Base-by-base conservation (phyloP, 2,329 filamentous ascomycete genomes). In the Sarocladium brachiariae region DNA sequence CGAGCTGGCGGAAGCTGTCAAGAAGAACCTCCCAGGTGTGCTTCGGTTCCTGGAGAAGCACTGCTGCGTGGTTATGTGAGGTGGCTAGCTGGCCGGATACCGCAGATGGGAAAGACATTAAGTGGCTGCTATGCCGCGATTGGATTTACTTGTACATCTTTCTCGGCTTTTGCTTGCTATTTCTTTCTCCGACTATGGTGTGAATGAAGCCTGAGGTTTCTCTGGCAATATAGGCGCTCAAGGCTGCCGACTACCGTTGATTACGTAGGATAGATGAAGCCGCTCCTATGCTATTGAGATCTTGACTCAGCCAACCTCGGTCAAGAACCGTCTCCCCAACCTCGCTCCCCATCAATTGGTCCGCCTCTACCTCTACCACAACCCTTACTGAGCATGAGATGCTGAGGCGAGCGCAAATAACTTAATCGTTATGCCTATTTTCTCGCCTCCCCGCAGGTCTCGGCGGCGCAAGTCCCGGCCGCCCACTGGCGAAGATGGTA, bases 61-160 rank as follows among this genome's bases (percentile, higher is more conserved):
- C 52, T 91, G 86, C 68, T 91, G 87, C 71, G 71, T 80, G 34
- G 79, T 92, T 60, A 91, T 91, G 87, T 92, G 72, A 71, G 50
- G 25, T 21, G 41, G 34, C 4, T n/a, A n/a, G n/a, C 13, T 35
- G 43, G 38, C 19, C 21, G 13, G 18, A 24, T 24, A 23, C 18
- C n/a, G n/a, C n/a, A n/a, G n/a, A n/a, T n/a, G n/a, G n/a, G n/a
- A n/a, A n/a, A n/a, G n/a, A n/a, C n/a, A n/a, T n/a, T n/a, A n/a
- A n/a, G n/a, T n/a, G 35, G 7, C n/a, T 39, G 13, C 18, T 19
- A n/a, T 39, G 35, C 11, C 35, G 6, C 18, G 35, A 39, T 39
- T 39, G 35, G n/a, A 39, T 39, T 39, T 39, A n/a, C 16, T 19
- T 39, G 13, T 19, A 13, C 18, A 5, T 39, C 27, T 30, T 30